Evolutionary conservation across 139 green algal genomes (phyloP), one percentile per base, ranked within the genome.

Genomic region (Desmodesmus armatus): DNA sequence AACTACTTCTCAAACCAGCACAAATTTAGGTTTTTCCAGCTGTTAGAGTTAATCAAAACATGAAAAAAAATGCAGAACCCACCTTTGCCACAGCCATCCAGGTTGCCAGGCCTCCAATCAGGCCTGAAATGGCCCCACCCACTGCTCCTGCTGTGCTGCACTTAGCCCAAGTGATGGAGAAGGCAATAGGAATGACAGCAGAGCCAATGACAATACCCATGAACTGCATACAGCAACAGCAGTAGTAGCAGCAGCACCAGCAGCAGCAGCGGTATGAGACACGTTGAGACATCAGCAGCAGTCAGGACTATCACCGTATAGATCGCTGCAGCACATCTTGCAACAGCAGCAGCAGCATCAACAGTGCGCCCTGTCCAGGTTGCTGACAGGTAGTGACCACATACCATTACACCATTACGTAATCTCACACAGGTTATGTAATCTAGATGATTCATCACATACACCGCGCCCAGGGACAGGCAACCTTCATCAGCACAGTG

Each of bases 171-270:
- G 95, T 95, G 11, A 95, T 82, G 71, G 87, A 91, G n/a, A 88
- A 80, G 27, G 93, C 89, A 44, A 98, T 94, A 40, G 96, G 77
- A 37, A 95, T 88, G 43, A 99, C 96, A n/a, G 96, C 96, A 7
- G 91, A 96, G 62, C 96, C 96, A 75, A 99, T 97, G 49, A 97
- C 83, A 31, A 98, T 91, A 39, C 95, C 96, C 95, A 97, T 97
- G 60, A 89, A 87, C 39, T 83, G 76, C 53, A 15, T 49, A 75
- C 3, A 21, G 3, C 17, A 60, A 15, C 40, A 78, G 39, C 29
- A 71, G 62, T 23, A 47, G 72, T 29, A 65, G 47, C 72, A 80
- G 71, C 71, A 79, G 71, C 71, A 79, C 43, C 71, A 79, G 71
- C 71, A 65, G 71, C 43, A 43, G 71, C 71, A 78, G 70, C 40